Evolutionary conservation across 257 asterid species (phyloP).

Genomic region (Catharanthus roseus): DNA sequence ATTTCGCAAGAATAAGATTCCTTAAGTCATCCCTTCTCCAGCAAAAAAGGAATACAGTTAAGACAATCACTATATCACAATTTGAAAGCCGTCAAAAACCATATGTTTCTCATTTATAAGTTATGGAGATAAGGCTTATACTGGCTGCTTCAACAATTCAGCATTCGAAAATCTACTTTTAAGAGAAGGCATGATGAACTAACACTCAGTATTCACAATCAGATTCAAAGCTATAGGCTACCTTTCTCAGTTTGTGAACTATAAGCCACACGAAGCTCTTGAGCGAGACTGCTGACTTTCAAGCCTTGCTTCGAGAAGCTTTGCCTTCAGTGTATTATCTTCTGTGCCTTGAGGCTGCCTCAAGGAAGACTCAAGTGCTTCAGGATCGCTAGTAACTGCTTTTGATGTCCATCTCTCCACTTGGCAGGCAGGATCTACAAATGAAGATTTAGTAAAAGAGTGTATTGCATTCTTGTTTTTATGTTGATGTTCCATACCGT

Average conservation of each 20-base stretch:
- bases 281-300: constrained; percentile 41
- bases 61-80: not conserved
- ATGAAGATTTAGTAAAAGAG: constrained; percentile 38
- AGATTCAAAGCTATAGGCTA: not conserved
- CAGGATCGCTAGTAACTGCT: constrained; percentile 24
- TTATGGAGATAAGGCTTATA: not conserved
- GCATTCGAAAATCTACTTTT: not conserved
- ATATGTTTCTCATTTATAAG: not conserved
- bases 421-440: constrained; percentile 48
- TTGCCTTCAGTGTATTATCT: constrained; percentile 65
- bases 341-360: constrained; percentile 32
- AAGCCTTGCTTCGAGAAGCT: constrained; percentile 78
- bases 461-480: constrained; percentile 22
- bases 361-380: constrained; percentile 34
- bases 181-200: not conserved
- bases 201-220: constrained; percentile 7
- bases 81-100: not conserved
- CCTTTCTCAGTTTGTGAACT: not conserved
- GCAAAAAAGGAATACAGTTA: not conserved
- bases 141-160: not conserved
- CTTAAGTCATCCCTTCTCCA: not conserved
- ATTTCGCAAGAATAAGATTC: not conserved
- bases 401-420: constrained; percentile 61
- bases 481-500: constrained; percentile 14
- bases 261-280: constrained; percentile 33